phyloP scores from a whole-genome alignment of 2,329 filamentous ascomycete genomes.

The Lecanicillium sp. region DNA sequence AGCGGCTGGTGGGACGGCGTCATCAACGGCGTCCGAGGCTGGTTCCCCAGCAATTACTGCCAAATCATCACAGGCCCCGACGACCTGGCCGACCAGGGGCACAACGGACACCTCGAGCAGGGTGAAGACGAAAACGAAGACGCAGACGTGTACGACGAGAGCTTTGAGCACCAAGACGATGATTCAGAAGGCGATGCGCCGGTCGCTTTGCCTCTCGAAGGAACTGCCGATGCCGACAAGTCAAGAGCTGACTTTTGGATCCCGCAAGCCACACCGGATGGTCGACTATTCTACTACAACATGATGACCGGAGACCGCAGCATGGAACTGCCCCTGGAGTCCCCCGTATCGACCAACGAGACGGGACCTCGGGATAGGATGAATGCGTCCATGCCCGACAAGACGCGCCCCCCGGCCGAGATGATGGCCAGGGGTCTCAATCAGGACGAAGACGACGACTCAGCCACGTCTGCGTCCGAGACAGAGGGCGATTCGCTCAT shows the following conservation, averaged over 20 bases:
- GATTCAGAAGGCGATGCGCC: conserved; percentile 51
- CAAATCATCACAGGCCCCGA: conserved; percentile 73
- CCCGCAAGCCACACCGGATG: conserved; percentile 90
- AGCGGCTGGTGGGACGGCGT: conserved; percentile 99
- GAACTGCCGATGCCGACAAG: conserved; percentile 54
- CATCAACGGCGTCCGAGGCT: conserved; percentile 91
- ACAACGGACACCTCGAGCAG: conserved; percentile 49
- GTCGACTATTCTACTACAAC: conserved; percentile 95
- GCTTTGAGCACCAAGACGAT: conserved; percentile 61
- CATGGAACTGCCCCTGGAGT: conserved; percentile 90
- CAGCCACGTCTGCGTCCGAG: conserved; percentile 77
- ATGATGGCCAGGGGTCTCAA: conserved; percentile 79
- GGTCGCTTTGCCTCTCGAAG: conserved; percentile 62
- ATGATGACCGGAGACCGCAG: conserved; percentile 93
- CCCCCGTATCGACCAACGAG: conserved; percentile 73
- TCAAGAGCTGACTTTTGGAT: conserved; percentile 98
- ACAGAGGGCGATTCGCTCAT: conserved; percentile 68
- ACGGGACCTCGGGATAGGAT: conserved; percentile 81
- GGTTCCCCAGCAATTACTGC: conserved; percentile 99
- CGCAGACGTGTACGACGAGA: conserved; percentile 60
- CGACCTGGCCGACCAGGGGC: conserved; percentile 59
- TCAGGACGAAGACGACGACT: conserved; percentile 86
- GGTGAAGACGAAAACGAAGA: conserved; percentile 58
- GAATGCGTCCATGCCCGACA: conserved; percentile 82
- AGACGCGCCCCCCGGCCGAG: conserved; percentile 83